Conservation (phyloP, 352 stramenopile species). For the Pythium plurisporium region DNA sequence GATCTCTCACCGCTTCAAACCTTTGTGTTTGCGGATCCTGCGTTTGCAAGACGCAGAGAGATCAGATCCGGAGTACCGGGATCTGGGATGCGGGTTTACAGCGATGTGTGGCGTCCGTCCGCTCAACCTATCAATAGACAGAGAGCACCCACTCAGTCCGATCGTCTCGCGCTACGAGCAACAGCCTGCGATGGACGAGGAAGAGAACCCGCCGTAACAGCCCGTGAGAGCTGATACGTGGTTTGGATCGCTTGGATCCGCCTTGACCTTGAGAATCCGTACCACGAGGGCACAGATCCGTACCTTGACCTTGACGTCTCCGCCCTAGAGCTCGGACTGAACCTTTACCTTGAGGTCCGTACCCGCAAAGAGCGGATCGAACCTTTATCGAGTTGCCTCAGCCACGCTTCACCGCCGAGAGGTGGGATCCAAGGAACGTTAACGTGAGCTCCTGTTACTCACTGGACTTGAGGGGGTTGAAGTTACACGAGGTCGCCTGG, state of each 20-base stretch:
- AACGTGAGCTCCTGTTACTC: neutral
- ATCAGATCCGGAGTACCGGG: neutral
- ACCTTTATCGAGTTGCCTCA: neutral
- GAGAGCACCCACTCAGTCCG: neutral
- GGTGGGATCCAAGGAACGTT: neutral
- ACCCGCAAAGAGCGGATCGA: neutral
- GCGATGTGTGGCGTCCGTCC: neutral
- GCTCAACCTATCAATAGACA: neutral
- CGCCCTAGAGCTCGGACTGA: too few relatives aligned
- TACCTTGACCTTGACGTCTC: too few relatives aligned
- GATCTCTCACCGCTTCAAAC: neutral
- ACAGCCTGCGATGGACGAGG: neutral
- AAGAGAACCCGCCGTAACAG: neutral
- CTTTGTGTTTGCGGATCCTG: slow-evolving; percentile 1
- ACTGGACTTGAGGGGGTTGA: neutral
- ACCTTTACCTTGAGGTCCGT: neutral
- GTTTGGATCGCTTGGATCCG: neutral
- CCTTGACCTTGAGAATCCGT: neutral
- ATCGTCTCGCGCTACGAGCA: neutral
- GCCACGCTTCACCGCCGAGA: neutral
- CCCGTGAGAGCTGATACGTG: neutral
- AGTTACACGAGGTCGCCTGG: neutral
- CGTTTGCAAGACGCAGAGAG: slow-evolving; percentile 4
- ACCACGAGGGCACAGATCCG: neutral
- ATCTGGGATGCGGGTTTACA: neutral